Conservation (phyloP, 495 filamentous ascomycete species). For the Sporormia fimetaria region DNA sequence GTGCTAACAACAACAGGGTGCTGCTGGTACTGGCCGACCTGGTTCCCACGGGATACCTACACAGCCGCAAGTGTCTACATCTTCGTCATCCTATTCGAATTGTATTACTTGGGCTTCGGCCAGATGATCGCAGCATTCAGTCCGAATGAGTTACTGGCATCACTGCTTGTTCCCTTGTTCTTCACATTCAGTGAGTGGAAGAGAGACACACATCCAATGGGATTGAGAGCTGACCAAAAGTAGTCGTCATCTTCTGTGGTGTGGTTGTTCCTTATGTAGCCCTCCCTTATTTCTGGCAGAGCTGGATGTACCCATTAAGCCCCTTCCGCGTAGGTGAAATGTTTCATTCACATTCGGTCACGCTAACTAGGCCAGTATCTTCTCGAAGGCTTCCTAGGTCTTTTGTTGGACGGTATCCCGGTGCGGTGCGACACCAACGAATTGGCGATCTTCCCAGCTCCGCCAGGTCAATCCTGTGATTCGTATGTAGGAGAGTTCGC, state of each 20-base stretch:
- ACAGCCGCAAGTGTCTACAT: constrained; percentile 47
- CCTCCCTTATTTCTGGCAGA: constrained; percentile 41
- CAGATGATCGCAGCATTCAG: constrained; percentile 65
- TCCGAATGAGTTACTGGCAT: constrained; percentile 62
- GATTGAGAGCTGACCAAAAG: not conserved
- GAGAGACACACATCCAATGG: not conserved
- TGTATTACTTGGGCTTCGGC: constrained; percentile 63
- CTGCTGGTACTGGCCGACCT: constrained; percentile 48
- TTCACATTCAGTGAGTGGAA: constrained; percentile 39
- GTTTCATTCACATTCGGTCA: no score
- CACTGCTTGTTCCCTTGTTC: constrained; percentile 43
- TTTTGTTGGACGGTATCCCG: constrained; percentile 37
- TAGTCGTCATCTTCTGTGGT: constrained; percentile 50
- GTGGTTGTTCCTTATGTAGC: constrained; percentile 43
- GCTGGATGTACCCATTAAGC: constrained; percentile 46
- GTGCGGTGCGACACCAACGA: constrained; percentile 40
- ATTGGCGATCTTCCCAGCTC: constrained; percentile 42
- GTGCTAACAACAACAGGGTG: constrained; percentile 17
- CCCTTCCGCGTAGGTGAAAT: no score
- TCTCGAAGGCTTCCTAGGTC: constrained; percentile 40
- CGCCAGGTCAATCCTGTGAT: constrained; percentile 40
- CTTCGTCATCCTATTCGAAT: constrained; percentile 54
- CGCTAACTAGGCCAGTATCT: no score
- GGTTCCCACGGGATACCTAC: constrained; percentile 43
- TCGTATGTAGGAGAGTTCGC: constrained; percentile 35